Evolutionary conservation across 768 basidiomycete genomes (phyloP).

Genomic region (Amanita pallidorosea): DNA sequence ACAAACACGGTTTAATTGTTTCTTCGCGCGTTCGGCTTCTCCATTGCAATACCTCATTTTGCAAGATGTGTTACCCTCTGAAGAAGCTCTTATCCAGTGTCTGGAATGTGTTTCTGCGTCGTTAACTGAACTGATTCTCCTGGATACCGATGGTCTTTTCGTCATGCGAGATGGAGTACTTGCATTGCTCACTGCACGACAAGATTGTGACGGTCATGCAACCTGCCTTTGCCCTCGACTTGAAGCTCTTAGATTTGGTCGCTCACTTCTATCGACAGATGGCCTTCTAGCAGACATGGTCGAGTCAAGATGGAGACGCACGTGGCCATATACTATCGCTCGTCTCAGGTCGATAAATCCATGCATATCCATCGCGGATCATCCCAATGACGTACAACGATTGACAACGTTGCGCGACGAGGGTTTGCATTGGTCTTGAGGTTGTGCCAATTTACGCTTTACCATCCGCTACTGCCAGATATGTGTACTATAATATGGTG

Average conservation of each 20-base stretch:
- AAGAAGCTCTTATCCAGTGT: constrained; percentile 11
- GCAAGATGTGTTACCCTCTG: constrained; percentile 8
- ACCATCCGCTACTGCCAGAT: too few relatives aligned
- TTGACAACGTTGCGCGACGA: constrained; percentile 2
- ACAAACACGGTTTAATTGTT: constrained; percentile 7
- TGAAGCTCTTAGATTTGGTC: constrained; percentile 10
- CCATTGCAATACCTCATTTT: constrained; percentile 7
- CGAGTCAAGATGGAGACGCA: constrained; percentile 10
- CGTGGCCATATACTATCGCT: constrained; percentile 1
- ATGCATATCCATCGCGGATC: constrained; percentile 2
- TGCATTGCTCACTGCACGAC: constrained; percentile 6
- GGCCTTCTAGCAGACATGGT: constrained; percentile 11
- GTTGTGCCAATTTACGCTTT: neutral
- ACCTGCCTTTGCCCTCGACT: constrained; percentile 10
- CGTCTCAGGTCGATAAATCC: constrained; percentile 11
- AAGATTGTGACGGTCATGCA: neutral
- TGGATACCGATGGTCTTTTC: constrained; percentile 6
- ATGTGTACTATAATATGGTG: neutral
- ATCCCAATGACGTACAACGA: constrained; percentile 7
- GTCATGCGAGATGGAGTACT: constrained; percentile 8
- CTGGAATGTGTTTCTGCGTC: constrained; percentile 7
- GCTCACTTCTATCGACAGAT: constrained; percentile 10
- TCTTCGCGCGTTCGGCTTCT: constrained; percentile 10
- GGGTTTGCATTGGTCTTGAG: neutral
- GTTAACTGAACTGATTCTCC: constrained; percentile 5